Evolutionary conservation across 345 rosid species (phyloP), one percentile per base, ranked within the genome.

Genomic region (Camelina hispida): DNA sequence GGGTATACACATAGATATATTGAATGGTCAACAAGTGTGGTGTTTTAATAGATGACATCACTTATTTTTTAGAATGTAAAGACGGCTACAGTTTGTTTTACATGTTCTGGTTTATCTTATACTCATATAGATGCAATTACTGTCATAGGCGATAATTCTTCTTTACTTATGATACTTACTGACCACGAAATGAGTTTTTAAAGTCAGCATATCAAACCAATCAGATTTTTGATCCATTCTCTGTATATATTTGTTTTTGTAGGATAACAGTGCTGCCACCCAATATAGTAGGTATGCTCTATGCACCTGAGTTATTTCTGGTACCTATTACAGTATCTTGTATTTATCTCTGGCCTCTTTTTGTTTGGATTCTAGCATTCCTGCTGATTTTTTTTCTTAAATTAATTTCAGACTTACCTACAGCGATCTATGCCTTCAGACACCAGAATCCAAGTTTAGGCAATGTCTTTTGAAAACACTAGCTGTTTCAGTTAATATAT

Each of bases 361-460:
- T 59, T 54, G 17, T 38, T 68, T 37, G 38, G 37, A 62, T 63
- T 50, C 52, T 72, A 59, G 5, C 34, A 59, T 52, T 42, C 46
- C 52, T 78, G 17, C 59, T 78, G 64, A 78, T 52, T 20, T 14
- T 23, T 30, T 74, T 73, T 15, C 15, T 66, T 12, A 23, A 37
- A 78, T 75, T 62, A 23, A 55, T 81, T 83, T 57, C 96, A 96
- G 99, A 79, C 90, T 90, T 83, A 96, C 99, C 66, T 93, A 89
- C 91, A 93, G 99, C 80, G 99, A 96, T 84, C 85, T 96, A 68
- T 93, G 99, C 85, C 87, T 81, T 82, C 97, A 81, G 82, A 91
- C 90, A 76, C 96, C 98, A 60, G 99, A 96, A 81, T 84, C 98
- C 80, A 93, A 87, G 86, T 93, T 96, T 83, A 93, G 97, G 82